These are phyloP conservation scores for Colletotrichum sp. DNA, from an alignment of 2,329 filamentous ascomycete species.

Conservation along the genomic window DNA sequence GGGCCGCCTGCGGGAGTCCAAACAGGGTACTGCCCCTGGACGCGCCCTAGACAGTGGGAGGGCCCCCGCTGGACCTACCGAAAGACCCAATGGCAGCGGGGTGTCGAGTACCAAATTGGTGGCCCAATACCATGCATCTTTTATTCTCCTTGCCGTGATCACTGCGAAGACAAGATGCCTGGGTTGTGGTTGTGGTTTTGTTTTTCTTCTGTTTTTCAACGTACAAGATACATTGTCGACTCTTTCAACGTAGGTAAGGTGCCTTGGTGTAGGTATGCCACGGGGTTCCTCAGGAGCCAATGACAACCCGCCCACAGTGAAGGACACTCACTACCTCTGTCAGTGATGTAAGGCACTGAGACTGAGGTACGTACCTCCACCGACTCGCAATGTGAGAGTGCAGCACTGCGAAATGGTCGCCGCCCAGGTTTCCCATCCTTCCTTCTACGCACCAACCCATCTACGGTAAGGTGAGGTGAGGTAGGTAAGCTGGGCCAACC, in stretches of 20 bases:
- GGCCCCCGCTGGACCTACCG: not conserved
- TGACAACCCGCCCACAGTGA: not conserved
- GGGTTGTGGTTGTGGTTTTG: not conserved
- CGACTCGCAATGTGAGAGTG: not conserved
- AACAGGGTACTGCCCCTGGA: not conserved
- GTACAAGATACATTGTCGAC: not conserved
- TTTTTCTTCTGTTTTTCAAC: not conserved
- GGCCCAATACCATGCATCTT: not conserved
- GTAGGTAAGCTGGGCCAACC: not conserved
- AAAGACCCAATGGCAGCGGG: not conserved
- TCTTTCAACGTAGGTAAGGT: not conserved
- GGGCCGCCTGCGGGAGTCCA: not conserved
- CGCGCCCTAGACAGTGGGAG: not conserved
- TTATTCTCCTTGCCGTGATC: not conserved
- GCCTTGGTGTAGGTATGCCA: no score
- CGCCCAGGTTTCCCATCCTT: constrained; percentile 14
- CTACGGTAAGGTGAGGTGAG: not conserved
- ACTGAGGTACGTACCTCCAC: not conserved
- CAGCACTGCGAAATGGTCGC: not conserved
- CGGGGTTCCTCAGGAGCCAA: not conserved
- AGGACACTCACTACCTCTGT: no score
- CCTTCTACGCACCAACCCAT: not conserved
- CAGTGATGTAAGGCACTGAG: no score
- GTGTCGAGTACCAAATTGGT: not conserved
- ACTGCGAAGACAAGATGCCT: not conserved